These are phyloP conservation scores for Fraxinus baroniana DNA, from an alignment of 305 asterid genomes.

Conservation along the genomic window DNA sequence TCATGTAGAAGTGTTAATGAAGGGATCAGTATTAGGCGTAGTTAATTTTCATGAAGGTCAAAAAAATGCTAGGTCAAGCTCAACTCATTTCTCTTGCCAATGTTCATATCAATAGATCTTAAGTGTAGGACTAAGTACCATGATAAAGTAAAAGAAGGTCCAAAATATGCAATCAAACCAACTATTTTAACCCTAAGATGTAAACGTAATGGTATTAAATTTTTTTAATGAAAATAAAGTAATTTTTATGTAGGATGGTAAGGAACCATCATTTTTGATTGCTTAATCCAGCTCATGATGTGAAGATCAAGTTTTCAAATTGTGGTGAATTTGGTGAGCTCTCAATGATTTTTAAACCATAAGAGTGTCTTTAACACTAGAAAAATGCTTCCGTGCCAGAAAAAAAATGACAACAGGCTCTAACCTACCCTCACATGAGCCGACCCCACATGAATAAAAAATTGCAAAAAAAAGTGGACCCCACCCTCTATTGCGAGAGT, in stretches of 20 bases:
- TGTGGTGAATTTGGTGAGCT: neutral
- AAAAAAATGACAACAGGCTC: no score
- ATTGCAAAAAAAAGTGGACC: no score
- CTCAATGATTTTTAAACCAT: neutral
- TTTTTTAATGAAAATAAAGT: neutral
- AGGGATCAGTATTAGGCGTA: neutral
- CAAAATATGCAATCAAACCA: neutral
- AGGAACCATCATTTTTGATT: neutral
- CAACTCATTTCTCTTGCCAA: neutral
- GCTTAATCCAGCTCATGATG: neutral
- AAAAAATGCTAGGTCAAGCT: neutral
- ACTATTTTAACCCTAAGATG: neutral
- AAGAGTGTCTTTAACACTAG: neutral
- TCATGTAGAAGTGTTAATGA: neutral
- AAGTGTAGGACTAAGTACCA: neutral
- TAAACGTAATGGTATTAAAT: neutral
- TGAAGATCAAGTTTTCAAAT: neutral
- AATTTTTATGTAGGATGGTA: neutral
- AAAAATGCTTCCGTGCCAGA: no score
- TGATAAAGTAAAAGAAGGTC: neutral
- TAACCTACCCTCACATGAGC: no score
- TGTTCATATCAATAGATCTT: neutral
- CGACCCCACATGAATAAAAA: no score
- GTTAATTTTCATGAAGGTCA: neutral
- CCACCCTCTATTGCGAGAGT: no score